A percentile compares a stretch with the other conserved stretches of the same genome.
Conservation (phyloP, 768 basidiomycete species). For the Russula virescens region DNA sequence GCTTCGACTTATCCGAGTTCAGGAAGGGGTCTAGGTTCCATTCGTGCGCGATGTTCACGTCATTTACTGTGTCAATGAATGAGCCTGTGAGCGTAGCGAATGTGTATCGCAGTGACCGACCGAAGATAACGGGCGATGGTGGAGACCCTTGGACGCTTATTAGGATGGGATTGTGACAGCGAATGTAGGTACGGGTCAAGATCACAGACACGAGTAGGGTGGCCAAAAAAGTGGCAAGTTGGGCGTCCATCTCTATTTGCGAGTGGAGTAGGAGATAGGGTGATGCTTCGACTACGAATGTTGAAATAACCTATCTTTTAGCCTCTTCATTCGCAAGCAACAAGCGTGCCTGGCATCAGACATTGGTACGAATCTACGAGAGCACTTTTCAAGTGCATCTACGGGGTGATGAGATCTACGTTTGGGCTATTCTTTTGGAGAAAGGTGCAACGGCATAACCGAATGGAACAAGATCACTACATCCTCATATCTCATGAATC, state of each 20-base stretch:
- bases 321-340: too few relatives aligned
- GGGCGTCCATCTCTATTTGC: neutral
- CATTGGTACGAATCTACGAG: too few relatives aligned
- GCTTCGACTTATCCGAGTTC: neutral
- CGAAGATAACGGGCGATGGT: neutral
- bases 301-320: too few relatives aligned
- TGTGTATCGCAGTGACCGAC: neutral
- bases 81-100: conserved; percentile 23
- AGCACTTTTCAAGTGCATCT: too few relatives aligned
- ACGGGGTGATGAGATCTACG: neutral
- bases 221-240: neutral
- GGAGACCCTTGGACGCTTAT: neutral
- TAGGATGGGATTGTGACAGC: neutral
- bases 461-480: too few relatives aligned
- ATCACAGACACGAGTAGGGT: neutral
- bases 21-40: conserved; percentile 3
- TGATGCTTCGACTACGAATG: too few relatives aligned
- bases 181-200: neutral
- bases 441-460: too few relatives aligned
- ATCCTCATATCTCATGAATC: too few relatives aligned
- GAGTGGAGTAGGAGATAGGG: too few relatives aligned
- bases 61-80: neutral
- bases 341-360: too few relatives aligned
- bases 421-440: too few relatives aligned
- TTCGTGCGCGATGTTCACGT: neutral